These are phyloP conservation scores for Leccinum sublutescens DNA, from an alignment of 768 basidiomycete species.

Conservation along the genomic window DNA sequence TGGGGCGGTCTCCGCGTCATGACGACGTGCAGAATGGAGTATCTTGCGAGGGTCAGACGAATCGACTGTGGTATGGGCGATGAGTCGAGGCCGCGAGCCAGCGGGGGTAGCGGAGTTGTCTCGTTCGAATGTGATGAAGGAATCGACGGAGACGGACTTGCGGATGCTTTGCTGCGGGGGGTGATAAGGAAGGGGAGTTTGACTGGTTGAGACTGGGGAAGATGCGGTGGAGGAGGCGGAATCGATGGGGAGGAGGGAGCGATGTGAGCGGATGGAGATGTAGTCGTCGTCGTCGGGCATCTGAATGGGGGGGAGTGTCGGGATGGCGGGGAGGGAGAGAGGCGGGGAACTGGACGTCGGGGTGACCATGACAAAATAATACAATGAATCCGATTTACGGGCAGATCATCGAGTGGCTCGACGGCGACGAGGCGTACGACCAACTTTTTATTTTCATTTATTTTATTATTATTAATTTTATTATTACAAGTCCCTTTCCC, in stretches of 20 bases:
- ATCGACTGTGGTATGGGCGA: slow-evolving; percentile 36
- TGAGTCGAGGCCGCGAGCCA: slow-evolving; percentile 38
- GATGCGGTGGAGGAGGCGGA: slow-evolving; percentile 44
- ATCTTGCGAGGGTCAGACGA: slow-evolving; percentile 32
- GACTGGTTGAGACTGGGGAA: slow-evolving; percentile 30
- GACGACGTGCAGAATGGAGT: slow-evolving; percentile 26
- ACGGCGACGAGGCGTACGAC: slow-evolving; percentile 7
- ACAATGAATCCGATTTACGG: slow-evolving; percentile 14
- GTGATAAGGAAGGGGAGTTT: slow-evolving; percentile 14
- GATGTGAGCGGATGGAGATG: slow-evolving; percentile 23
- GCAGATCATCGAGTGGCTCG: slow-evolving; percentile 9
- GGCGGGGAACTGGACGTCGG: slow-evolving; percentile 16
- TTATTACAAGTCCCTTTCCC: background rate
- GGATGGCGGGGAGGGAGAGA: slow-evolving; percentile 36
- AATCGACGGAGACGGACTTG: slow-evolving; percentile 78
- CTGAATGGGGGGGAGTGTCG: slow-evolving; percentile 44
- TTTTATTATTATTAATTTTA: background rate
- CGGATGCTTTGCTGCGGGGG: slow-evolving; percentile 43
- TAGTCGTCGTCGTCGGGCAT: slow-evolving; percentile 36
- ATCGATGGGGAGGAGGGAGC: slow-evolving; percentile 35
- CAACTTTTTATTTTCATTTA: slow-evolving; percentile 5
- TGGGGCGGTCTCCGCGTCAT: slow-evolving; percentile 27
- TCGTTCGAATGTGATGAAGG: slow-evolving; percentile 53
- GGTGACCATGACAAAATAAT: slow-evolving; percentile 20
- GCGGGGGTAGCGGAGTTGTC: slow-evolving; percentile 32